Evolutionary conservation across 2,329 filamentous ascomycete species (phyloP), one percentile per base, ranked within the genome.

Genomic region (Stachybotrys chartarum): DNA sequence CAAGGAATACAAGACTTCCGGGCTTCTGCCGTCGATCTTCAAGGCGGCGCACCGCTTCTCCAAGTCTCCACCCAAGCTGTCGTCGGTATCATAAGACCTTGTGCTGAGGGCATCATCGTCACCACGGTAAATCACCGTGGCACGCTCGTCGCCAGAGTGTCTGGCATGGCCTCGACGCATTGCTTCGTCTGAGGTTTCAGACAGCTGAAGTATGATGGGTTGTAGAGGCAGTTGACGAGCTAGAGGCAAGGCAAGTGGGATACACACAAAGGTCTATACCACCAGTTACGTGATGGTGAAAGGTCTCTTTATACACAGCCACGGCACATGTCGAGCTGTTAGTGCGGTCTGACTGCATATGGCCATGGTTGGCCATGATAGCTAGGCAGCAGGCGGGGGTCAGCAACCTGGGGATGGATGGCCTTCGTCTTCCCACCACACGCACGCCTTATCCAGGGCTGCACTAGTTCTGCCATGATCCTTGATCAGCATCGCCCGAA

Each of bases 1-100:
- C 39, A 78, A 63, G 4, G 75, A 66, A 57, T 77, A 75, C 50
- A 72, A 65, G 14, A 78, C 63, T 46, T 76, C 70, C 3, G 74
- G 72, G 7, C 71, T 66, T n/a, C 70, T 70, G 55, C 67, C 67
- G n/a, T 70, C 62, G 24, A 70, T 57, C 35, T 42, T 42, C 35
- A 42, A 14, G 14, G 35, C 35, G 14, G 8, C 35, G 35, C 35
- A 42, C 2, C 35, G 10, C 10, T 47, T 8, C 45, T 47, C 45
- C 10, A 24, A n/a, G 11, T 44, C 5, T 44, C 39, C n/a, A 44
- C n/a, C 45, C 8, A 17, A n/a, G n/a, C 45, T 47, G n/a, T 17
- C 18, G 18, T n/a, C 18, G 11, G 16, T 14, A 17, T 47, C 45
- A 17, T 47, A 47, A n/a, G 16, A 17, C 8, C 45, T 12, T 12